Percentiles rank a stretch among this genome's conserved stretches.
phyloP scores from a whole-genome alignment of 1,284 basidiomycete genomes.

The Microbotryomycetes sp. region DNA sequence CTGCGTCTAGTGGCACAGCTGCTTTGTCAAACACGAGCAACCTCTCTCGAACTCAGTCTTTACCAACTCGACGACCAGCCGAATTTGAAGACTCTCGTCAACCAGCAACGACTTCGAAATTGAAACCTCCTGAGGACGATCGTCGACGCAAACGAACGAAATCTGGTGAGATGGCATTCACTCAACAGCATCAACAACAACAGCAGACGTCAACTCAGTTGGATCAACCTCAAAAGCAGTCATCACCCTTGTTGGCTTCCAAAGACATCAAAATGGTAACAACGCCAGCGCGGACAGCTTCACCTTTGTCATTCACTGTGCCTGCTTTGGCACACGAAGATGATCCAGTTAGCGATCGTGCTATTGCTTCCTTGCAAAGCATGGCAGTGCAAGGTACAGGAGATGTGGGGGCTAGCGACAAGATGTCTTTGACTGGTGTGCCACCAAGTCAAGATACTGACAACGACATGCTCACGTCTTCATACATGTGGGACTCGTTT shows the following conservation, averaged over 20 bases:
- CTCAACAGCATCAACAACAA: too few species aligned
- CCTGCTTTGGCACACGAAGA: neutral
- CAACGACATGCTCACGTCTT: too few species aligned
- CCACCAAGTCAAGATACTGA: too few species aligned
- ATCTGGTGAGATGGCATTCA: neutral
- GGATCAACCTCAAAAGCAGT: neutral
- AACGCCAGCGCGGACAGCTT: neutral
- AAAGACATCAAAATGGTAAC: neutral
- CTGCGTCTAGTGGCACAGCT: too few species aligned
- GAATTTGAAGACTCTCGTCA: neutral
- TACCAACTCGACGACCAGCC: neutral
- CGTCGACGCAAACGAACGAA: neutral
- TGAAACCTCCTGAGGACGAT: neutral
- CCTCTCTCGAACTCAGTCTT: neutral
- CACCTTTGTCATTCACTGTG: neutral
- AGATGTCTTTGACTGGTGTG: too few species aligned
- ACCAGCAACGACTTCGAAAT: neutral
- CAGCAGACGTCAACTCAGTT: too few species aligned
- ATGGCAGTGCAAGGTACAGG: too few species aligned
- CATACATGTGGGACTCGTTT: neutral
- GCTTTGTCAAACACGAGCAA: too few species aligned
- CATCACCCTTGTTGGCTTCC: neutral
- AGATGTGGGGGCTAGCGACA: too few species aligned
- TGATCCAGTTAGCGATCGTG: too few species aligned
- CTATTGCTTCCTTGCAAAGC: too few species aligned